Evolutionary conservation across 2,329 filamentous ascomycete genomes (phyloP).

Genomic region (Aspergillus tubingensis): DNA sequence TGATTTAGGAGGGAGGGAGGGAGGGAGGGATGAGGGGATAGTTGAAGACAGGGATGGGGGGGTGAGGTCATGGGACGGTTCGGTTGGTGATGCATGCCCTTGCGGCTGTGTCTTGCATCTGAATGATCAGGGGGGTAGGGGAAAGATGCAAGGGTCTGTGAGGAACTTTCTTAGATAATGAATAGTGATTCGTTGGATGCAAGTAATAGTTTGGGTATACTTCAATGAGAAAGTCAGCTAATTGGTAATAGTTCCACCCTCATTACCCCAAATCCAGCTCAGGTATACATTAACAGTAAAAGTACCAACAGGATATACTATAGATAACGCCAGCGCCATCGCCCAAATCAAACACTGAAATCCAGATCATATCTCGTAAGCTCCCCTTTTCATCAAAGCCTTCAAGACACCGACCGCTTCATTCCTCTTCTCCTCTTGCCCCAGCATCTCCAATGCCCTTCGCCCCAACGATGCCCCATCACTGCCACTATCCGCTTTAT

Average conservation of each 20-base stretch:
- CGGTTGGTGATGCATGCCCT: too few relatives aligned
- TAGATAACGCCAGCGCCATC: not conserved
- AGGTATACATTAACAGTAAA: not conserved
- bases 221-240: too few relatives aligned
- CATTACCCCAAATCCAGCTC: not conserved
- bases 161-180: too few relatives aligned
- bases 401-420: slow-evolving; percentile 15
- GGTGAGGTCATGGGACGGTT: too few relatives aligned
- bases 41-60: not conserved
- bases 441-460: slow-evolving; percentile 11
- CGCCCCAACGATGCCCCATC: slow-evolving; percentile 5
- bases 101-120: too few relatives aligned
- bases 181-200: too few relatives aligned
- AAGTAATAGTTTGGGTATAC: too few relatives aligned
- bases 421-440: slow-evolving; percentile 20
- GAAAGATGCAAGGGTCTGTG: too few relatives aligned
- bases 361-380: not conserved
- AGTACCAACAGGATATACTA: not conserved
- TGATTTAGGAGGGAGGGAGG: not conserved
- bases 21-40: not conserved
- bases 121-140: too few relatives aligned
- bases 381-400: slow-evolving; percentile 4
- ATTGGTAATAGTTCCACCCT: too few relatives aligned
- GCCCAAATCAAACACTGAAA: not conserved
- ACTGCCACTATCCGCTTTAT: not conserved